Base-by-base conservation (phyloP, 768 basidiomycete species). In the Tylopilus intermedius region DNA sequence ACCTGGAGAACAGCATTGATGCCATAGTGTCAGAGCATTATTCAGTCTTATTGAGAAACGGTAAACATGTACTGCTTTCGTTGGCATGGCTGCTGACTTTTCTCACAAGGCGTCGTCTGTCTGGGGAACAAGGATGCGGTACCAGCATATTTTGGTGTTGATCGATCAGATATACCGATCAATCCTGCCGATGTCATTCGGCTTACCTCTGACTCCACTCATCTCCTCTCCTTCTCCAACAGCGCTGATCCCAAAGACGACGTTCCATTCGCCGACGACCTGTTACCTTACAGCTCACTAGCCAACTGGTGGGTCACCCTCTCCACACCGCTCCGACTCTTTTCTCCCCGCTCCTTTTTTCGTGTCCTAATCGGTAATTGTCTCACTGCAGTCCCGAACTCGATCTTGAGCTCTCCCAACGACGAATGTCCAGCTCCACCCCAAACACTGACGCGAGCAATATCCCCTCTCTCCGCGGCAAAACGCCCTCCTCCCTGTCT, bases 341-440 rank as follows among this genome's bases (percentile, higher is more conserved):
- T 56, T 50, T 50, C 50, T 42, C 18, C 18, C 18, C 18, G 18
- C 39, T 40, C 57, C 58, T 44, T 56, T 61, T 49, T 54, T 48
- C 27, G 49, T 50, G 47, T 49, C 47, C 37, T 55, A 46, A 56
- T 53, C 53, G 39, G 49, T 46, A 38, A 49, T 50, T 58, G 49
- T 57, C 48, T 58, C 49, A 13, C 42, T 11, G 46, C 65, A 76
- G 74, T 62, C 62, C 72, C 54, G 72, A 77, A 43, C 60, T 75
- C 56, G 81, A 78, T 67, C 62, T 80, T 57, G 81, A 81, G 69
- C 82, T 86, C 43, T 30, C 63, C 54, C 58, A 58, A 51, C 78
- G 88, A 64, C 84, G 87, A 64, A 89, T 90, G 88, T 89, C 88
- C 69, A 77, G 79, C 67, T 87, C 85, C 58, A 83, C 82, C 47